Evolutionary conservation across 371 early-diverging fungal species (phyloP).

Genomic region (Mortierella sp.): DNA sequence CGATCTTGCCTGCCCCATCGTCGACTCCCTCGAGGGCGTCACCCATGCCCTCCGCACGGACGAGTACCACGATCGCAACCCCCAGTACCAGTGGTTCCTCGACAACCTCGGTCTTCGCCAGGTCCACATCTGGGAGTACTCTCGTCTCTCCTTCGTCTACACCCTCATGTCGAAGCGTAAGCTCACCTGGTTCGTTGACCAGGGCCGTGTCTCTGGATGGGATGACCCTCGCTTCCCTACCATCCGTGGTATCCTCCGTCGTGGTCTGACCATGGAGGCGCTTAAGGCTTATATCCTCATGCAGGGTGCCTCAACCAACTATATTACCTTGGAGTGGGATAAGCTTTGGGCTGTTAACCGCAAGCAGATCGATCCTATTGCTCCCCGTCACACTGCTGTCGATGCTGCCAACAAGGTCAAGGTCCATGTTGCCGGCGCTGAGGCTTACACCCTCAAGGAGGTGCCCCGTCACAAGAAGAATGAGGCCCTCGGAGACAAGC

Average conservation of each 20-base stretch:
- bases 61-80: slow-evolving; percentile 99
- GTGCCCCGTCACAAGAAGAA: slow-evolving; percentile 97
- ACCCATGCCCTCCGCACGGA: slow-evolving; percentile 98
- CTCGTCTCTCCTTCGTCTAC: slow-evolving; percentile 99
- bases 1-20: slow-evolving; percentile 99
- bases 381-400: slow-evolving; percentile 95
- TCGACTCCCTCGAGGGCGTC: slow-evolving; percentile 99
- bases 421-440: slow-evolving; percentile 75
- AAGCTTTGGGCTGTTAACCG: slow-evolving; percentile 99
- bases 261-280: slow-evolving; percentile 99
- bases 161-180: slow-evolving; percentile 99
- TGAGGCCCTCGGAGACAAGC: slow-evolving; percentile 91
- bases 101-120: slow-evolving; percentile 89
- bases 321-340: slow-evolving; percentile 98
- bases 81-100: slow-evolving; percentile 99
- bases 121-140: slow-evolving; percentile 92
- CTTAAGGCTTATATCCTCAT: slow-evolving; percentile 98
- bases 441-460: slow-evolving; percentile 73
- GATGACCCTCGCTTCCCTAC: slow-evolving; percentile 99
- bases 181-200: slow-evolving; percentile 97
- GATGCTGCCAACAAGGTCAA: slow-evolving; percentile 64
- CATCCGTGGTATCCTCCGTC: slow-evolving; percentile 96
- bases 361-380: slow-evolving; percentile 96
- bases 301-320: slow-evolving; percentile 99
- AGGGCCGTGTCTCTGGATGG: slow-evolving; percentile 96